A percentile compares a stretch with the other conserved stretches of the same genome.
These are phyloP conservation scores for Cenchrus purpureus DNA, from an alignment of 176 grass and related monocot species.

Conservation along the genomic window DNA sequence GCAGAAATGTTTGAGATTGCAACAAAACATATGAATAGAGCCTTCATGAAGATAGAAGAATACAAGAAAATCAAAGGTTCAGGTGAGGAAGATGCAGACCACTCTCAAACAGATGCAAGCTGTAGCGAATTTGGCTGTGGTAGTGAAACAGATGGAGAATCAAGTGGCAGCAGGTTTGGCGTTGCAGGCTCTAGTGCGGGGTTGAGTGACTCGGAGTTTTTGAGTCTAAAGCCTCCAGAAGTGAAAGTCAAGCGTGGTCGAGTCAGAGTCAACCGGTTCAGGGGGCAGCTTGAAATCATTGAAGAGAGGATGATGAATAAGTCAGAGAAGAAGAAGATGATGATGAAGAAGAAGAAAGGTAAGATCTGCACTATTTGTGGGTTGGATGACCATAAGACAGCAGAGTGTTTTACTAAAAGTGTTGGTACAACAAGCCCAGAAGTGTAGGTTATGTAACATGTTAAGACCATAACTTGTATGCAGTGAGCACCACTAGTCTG, in stretches of 20 bases:
- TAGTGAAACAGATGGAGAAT: neutral
- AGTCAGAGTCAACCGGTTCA: neutral
- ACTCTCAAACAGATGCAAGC: fast-evolving
- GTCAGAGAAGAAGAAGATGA: neutral
- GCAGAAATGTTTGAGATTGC: neutral
- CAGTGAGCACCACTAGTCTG: too few relatives aligned
- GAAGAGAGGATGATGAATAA: neutral
- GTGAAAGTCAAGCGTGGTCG: neutral
- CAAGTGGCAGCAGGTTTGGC: neutral
- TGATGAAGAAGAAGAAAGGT: neutral
- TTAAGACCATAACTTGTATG: too few relatives aligned
- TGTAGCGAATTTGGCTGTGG: neutral
- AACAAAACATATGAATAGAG: neutral
- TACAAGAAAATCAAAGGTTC: neutral
- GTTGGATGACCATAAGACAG: neutral
- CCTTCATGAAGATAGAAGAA: neutral
- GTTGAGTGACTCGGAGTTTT: neutral
- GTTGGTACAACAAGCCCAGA: neutral
- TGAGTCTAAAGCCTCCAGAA: neutral
- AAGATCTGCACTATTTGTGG: neutral
- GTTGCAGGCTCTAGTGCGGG: neutral
- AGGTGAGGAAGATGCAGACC: neutral
- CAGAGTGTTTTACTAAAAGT: neutral
- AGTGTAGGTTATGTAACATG: too few relatives aligned
- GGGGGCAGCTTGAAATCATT: neutral